Conservation (phyloP, 2,329 filamentous ascomycete species). For the Diaporthe sp. region DNA sequence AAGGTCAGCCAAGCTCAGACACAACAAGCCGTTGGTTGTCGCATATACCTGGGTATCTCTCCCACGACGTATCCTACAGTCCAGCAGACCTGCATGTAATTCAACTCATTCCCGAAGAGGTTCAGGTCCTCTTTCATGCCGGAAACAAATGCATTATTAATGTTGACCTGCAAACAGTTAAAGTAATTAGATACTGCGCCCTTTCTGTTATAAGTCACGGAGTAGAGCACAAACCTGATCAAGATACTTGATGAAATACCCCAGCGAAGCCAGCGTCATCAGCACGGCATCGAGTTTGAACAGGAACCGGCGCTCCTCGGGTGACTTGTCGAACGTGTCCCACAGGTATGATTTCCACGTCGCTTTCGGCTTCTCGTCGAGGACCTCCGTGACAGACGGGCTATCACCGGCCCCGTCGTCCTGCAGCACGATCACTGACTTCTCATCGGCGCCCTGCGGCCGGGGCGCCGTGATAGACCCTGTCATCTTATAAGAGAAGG, state of each 20-base stretch:
- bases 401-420: not conserved
- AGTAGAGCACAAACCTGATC: conserved; percentile 47
- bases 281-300: conserved; percentile 52
- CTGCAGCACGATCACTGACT: conserved; percentile 13
- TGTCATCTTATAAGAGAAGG: not conserved
- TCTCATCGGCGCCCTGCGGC: conserved; percentile 20
- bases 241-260: conserved; percentile 61
- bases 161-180: conserved; percentile 46
- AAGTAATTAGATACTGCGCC: not conserved
- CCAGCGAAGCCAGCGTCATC: conserved; percentile 55
- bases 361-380: conserved; percentile 50
- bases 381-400: conserved; percentile 33
- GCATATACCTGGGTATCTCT: conserved; percentile 50
- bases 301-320: conserved; percentile 50
- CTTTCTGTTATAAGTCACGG: not conserved
- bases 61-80: conserved; percentile 57
- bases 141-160: conserved; percentile 60
- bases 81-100: conserved; percentile 53
- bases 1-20: not conserved
- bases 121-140: conserved; percentile 60
- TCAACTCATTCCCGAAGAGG: conserved; percentile 57
- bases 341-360: conserved; percentile 64
- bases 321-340: conserved; percentile 59
- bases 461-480: not conserved
- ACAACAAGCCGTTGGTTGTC: not conserved